phyloP scores from a whole-genome alignment of 192 early-diverging fungal species.

The Chytriomyces sp. region DNA sequence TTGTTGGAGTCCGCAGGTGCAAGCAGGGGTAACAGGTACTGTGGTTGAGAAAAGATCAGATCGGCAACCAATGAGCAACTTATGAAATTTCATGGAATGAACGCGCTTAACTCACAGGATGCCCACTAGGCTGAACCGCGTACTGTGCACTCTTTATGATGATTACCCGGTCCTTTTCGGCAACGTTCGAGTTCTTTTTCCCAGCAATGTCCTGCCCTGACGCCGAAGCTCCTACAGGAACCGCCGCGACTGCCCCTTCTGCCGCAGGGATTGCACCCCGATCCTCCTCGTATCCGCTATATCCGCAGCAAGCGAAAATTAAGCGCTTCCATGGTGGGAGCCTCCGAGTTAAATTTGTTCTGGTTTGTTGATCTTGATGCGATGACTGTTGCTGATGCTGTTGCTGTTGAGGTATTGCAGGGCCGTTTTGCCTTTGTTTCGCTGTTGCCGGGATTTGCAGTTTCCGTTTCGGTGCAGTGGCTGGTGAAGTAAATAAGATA shows the following conservation, averaged over 20 bases:
- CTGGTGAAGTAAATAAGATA: background rate
- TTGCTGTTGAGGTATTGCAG: background rate
- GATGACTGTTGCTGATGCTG: constrained; percentile 5
- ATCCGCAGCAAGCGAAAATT: constrained; percentile 11
- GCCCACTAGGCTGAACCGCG: background rate
- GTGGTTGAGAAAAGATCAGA: background rate
- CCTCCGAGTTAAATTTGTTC: background rate
- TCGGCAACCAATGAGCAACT: background rate
- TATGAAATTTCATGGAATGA: background rate
- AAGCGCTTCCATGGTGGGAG: background rate
- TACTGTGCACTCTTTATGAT: background rate
- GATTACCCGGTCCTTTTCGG: background rate
- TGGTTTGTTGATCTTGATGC: background rate
- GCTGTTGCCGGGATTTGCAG: background rate
- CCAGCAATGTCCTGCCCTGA: background rate
- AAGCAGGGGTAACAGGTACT: constrained; percentile 65
- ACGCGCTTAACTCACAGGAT: background rate
- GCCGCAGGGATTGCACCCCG: background rate
- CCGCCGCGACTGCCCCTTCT: background rate
- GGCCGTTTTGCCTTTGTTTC: background rate
- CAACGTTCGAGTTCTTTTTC: background rate
- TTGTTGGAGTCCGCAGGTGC: constrained; percentile 62
- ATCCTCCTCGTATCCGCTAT: background rate
- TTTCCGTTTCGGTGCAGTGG: background rate
- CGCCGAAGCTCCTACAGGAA: background rate